These are phyloP conservation scores for Prunus padus DNA, from an alignment of 306 rosid species.

Conservation along the genomic window DNA sequence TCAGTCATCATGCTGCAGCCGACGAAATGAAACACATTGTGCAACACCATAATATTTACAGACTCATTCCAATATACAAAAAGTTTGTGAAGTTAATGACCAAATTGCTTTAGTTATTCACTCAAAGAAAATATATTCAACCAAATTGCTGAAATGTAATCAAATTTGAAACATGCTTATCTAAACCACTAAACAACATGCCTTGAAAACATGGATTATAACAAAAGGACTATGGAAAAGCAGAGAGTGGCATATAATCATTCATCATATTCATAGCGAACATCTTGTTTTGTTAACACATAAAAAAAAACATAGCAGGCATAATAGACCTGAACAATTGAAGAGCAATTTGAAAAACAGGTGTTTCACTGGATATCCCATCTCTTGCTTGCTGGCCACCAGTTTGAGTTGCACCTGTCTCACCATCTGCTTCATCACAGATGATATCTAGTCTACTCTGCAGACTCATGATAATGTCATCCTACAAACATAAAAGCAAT, in stretches of 20 bases:
- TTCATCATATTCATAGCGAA: neutral
- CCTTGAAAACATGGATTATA: neutral
- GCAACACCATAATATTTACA: neutral
- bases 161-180: neutral
- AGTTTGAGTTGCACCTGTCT: constrained; percentile 36
- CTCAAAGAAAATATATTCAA: neutral
- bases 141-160: neutral
- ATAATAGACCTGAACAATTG: constrained; percentile 52
- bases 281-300: neutral
- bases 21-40: neutral
- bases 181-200: neutral
- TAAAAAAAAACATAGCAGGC: neutral
- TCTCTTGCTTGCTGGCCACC: constrained; percentile 35
- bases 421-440: constrained; percentile 73
- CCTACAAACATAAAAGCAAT: constrained; percentile 41
- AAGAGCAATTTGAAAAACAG: constrained; percentile 45
- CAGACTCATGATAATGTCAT: constrained; percentile 79
- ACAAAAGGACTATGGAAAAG: neutral
- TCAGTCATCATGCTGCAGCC: neutral
- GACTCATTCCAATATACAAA: neutral
- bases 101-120: neutral
- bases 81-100: neutral
- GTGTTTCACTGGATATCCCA: constrained; percentile 49
- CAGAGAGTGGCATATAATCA: neutral
- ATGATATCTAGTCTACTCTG: constrained; percentile 89